Evolutionary conservation across 1,284 basidiomycete species (phyloP).

Genomic region (Schizopora paradoxa): DNA sequence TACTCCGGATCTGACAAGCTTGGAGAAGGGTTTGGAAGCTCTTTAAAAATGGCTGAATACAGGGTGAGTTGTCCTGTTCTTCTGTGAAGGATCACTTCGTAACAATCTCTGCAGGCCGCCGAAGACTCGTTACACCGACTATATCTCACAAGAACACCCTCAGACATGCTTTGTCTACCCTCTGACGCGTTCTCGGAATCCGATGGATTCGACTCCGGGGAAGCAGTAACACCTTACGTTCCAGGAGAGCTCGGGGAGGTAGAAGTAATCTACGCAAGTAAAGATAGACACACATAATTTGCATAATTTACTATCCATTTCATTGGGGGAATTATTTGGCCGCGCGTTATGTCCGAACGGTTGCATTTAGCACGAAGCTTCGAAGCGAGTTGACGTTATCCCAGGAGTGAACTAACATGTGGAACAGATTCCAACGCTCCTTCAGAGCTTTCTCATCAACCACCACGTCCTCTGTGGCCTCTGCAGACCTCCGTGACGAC

Average conservation of each 20-base stretch:
- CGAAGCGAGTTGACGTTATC: too few species aligned
- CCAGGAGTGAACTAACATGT: too few species aligned
- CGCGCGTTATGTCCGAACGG: too few species aligned
- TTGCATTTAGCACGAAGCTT: too few species aligned
- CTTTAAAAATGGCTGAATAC: constrained; percentile 93
- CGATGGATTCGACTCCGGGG: constrained; percentile 36
- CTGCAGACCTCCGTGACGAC: too few species aligned
- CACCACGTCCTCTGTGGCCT: too few species aligned
- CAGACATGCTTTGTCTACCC: constrained; percentile 60
- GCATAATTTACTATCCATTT: too few species aligned
- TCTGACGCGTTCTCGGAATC: constrained; percentile 59
- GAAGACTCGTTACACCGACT: constrained; percentile 80
- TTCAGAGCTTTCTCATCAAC: too few species aligned
- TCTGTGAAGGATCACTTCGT: constrained; percentile 9
- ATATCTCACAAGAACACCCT: constrained; percentile 72
- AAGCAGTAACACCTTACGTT: constrained; percentile 38
- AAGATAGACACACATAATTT: too few species aligned
- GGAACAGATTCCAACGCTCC: too few species aligned
- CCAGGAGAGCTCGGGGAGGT: constrained; percentile 52
- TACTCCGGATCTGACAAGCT: constrained; percentile 87
- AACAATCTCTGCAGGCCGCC: constrained; percentile 51
- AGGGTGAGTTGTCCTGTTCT: constrained; percentile 48
- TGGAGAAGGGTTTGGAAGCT: constrained; percentile 93
- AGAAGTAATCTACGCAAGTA: constrained; percentile 63
- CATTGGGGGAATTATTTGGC: too few species aligned